Percentiles rank a stretch among this genome's conserved stretches.
Evolutionary conservation across 75 land plant species (phyloP).

Genomic region (Pinus albicaulis): DNA sequence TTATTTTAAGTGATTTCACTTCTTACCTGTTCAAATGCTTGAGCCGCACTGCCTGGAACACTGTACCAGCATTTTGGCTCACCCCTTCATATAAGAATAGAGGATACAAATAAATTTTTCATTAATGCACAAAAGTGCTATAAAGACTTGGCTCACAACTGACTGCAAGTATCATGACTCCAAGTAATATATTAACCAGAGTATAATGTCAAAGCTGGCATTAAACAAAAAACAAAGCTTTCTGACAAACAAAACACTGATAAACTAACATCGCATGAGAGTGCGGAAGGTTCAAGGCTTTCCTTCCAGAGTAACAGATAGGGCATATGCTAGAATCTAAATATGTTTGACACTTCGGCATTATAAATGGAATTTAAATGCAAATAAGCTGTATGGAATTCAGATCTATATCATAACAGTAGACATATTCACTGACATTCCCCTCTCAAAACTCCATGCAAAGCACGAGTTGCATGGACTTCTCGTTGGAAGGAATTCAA

Average conservation of each 20-base stretch:
- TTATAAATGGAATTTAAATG: neutral
- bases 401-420: neutral
- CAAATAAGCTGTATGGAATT: neutral
- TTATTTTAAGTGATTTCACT: neutral
- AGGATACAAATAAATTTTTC: constrained; percentile 5
- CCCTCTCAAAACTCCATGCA: neutral
- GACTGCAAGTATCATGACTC: neutral
- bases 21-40: constrained; percentile 91
- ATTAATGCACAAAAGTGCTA: neutral
- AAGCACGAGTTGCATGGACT: neutral
- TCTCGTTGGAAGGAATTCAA: neutral
- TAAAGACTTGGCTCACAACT: neutral
- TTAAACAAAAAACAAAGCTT: neutral
- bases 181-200: neutral
- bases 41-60: constrained; percentile 88
- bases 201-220: neutral
- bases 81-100: constrained; percentile 58
- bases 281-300: no score
- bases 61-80: constrained; percentile 99
- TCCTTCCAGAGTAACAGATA: no score
- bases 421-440: neutral
- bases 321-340: neutral
- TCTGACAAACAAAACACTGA: neutral
- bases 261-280: neutral
- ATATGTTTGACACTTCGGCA: neutral